Percentiles rank a stretch among this genome's conserved stretches.
These are phyloP conservation scores for Xylaria arbuscula DNA, from an alignment of 2,329 filamentous ascomycete genomes.

Conservation along the genomic window DNA sequence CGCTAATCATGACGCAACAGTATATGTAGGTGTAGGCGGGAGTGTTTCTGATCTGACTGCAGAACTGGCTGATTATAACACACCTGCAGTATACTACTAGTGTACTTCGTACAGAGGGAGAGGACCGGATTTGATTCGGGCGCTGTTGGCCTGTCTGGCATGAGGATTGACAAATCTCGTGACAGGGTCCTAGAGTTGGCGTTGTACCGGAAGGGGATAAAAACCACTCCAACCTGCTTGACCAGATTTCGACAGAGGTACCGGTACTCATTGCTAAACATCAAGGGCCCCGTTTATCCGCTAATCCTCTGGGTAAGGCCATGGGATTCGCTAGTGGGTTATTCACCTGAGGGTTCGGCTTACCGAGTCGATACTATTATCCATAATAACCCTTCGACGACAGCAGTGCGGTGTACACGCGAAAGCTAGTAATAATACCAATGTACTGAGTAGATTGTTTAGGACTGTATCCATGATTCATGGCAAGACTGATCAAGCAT, in stretches of 20 bases:
- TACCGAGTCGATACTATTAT: background rate
- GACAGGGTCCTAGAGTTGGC: conserved; percentile 8
- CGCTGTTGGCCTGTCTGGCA: conserved; percentile 22
- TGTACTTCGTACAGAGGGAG: background rate
- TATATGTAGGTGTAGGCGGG: background rate
- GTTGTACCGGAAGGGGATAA: background rate
- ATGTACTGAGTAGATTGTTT: too few relatives aligned
- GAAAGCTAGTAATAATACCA: background rate
- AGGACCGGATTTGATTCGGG: conserved; percentile 8
- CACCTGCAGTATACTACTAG: background rate
- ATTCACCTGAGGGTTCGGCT: background rate
- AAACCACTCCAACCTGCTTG: background rate
- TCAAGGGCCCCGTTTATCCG: conserved; percentile 16
- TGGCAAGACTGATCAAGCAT: conserved; percentile 1
- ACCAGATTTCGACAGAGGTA: too few relatives aligned
- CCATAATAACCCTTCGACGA: conserved; percentile 14
- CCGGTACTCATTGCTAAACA: conserved; percentile 4
- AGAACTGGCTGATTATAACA: too few relatives aligned
- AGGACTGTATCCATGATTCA: background rate
- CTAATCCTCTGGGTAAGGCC: conserved; percentile 11
- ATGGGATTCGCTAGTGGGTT: conserved; percentile 11
- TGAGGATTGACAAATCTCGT: conserved; percentile 33
- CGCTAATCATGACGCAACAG: conserved; percentile 46
- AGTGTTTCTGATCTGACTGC: conserved; percentile 22
- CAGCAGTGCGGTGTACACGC: background rate